Conservation (phyloP, 73 alveolate species). For the Stentor roeselii region DNA sequence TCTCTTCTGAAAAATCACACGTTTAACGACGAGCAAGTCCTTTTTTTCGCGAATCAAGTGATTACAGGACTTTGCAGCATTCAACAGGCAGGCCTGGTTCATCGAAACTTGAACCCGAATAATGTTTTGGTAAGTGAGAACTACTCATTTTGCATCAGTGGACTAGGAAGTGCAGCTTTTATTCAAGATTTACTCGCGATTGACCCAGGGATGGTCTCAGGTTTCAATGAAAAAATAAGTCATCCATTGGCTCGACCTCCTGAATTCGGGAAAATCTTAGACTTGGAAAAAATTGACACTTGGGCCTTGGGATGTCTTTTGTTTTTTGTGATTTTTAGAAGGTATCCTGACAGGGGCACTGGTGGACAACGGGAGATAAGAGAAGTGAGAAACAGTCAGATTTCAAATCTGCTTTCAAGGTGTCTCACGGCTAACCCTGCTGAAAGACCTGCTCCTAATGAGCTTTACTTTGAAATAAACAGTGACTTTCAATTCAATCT, state of each 20-base stretch:
- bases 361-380: neutral
- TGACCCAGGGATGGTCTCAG: neutral
- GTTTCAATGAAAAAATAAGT: neutral
- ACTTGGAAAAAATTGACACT: neutral
- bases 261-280: neutral
- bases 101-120: neutral
- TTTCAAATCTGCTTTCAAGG: neutral
- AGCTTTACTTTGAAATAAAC: neutral
- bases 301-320: slow-evolving; percentile 6
- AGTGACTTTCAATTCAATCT: too few relatives aligned
- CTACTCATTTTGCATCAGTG: neutral
- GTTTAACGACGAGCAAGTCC: neutral
- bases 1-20: neutral
- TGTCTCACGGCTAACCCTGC: neutral
- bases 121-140: neutral
- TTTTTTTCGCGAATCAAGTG: neutral
- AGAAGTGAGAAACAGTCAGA: neutral
- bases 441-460: slow-evolving; percentile 15
- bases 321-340: neutral
- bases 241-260: slow-evolving; percentile 7
- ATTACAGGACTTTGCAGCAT: neutral
- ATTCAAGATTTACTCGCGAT: neutral
- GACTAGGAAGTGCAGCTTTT: neutral
- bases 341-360: neutral
- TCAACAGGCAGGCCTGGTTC: neutral